Evolutionary conservation across 768 basidiomycete species (phyloP), one percentile per base, ranked within the genome.

Genomic region (Lanmaoa rubissima): DNA sequence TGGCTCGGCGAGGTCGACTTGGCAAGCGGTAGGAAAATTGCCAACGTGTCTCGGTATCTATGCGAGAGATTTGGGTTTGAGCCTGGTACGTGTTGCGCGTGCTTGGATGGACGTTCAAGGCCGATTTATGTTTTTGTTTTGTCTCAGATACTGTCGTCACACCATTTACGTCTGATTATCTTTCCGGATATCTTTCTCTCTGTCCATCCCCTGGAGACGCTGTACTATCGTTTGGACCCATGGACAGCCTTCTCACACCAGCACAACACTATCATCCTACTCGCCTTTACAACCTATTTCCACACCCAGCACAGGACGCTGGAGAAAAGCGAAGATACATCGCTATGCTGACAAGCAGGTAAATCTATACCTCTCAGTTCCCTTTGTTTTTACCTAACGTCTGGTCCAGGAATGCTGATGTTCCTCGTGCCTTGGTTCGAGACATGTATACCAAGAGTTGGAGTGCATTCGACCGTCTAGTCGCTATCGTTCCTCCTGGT

Each of bases 391-490:
- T 34, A 35, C 16, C 47, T 51, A 4, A 59, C 16, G 48, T 60
- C 36, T 58, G 45, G 40, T 46, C 48, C 62, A 87, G 90, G 69
- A 93, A 93, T 68, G 90, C 89, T 16, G 91, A 92, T 67, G 86
- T 91, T 26, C 88, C 92, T 12, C 83, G 91, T 48, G 88, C 90
- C 1, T 78, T 92, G 19, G 92, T 92, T 45, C 83, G 91, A 54
- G 91, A 93, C 62, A 89, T 92, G 88, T 94, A 94, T 67, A 92
- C 90, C 26, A 94, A 94, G 73, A 91, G 88, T 61, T 94, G 92
- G 92, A 91, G 89, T 67, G 91, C 91, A 2, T 93, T 94, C 64
- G 91, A 93, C 68, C 84, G 92, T 11, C 80, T 94, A 7, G 88
- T 94, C 17, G 88, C 89, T 5, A 91, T 94, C 58, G 90, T 94